Evolutionary conservation across 257 asterid species (phyloP).

Genomic region (Petrea volubilis): DNA sequence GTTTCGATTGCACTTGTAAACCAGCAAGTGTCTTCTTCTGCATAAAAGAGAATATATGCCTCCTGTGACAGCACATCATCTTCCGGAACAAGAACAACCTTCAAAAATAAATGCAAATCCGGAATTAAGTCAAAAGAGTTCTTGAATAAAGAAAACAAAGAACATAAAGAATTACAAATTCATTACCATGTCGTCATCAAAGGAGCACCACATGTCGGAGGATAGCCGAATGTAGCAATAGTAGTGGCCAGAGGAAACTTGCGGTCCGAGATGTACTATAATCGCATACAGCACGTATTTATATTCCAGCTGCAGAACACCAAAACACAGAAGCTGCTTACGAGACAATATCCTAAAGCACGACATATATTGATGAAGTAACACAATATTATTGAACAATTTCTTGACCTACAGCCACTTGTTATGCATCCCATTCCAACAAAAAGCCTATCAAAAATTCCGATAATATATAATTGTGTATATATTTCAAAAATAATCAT

Average conservation of each 20-base stretch:
- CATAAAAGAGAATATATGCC: constrained; percentile 88
- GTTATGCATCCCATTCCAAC: no score
- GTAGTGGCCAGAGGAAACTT: constrained; percentile 85
- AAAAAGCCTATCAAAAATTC: no score
- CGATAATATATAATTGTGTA: no score
- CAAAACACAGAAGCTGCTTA: neutral
- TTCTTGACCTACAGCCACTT: no score
- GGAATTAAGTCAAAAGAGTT: no score
- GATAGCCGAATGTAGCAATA: constrained; percentile 72
- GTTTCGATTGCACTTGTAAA: constrained; percentile 60
- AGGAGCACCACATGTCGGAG: constrained; percentile 70
- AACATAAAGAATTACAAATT: no score
- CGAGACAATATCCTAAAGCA: constrained; percentile 9
- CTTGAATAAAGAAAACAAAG: no score
- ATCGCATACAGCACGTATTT: constrained; percentile 75
- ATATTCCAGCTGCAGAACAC: constrained; percentile 56
- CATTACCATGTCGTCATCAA: constrained; percentile 79
- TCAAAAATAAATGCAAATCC: no score
- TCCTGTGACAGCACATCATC: constrained; percentile 74
- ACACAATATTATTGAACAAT: no score
- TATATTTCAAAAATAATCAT: no score
- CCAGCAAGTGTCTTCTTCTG: constrained; percentile 67
- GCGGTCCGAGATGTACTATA: constrained; percentile 75
- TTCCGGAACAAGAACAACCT: constrained; percentile 67
- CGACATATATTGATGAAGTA: neutral